Conservation (phyloP, 305 asterid species). For the Rubia tinctorum region DNA sequence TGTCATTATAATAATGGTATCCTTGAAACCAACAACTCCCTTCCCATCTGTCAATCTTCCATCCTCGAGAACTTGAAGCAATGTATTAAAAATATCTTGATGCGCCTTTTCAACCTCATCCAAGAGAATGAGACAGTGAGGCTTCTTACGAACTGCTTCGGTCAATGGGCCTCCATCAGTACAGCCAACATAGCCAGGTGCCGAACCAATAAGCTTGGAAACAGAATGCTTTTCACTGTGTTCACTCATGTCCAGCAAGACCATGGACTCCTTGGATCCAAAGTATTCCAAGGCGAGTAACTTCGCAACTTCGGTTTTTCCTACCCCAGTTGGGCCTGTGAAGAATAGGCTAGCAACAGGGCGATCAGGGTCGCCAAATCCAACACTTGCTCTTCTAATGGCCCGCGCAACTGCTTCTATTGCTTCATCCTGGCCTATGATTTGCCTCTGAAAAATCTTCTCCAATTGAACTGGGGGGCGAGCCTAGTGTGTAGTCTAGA, state of each 20-base stretch:
- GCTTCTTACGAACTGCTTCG: constrained; percentile 19
- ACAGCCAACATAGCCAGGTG: constrained; percentile 28
- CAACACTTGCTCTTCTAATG: constrained; percentile 18
- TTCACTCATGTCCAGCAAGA: constrained; percentile 29
- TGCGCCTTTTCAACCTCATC: constrained; percentile 31
- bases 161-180: constrained; percentile 27
- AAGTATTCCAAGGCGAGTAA: constrained; percentile 20
- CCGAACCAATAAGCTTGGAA: constrained; percentile 20
- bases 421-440: constrained; percentile 25
- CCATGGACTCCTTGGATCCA: constrained; percentile 21
- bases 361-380: constrained; percentile 15
- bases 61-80: constrained; percentile 27
- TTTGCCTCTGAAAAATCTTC: constrained; percentile 12
- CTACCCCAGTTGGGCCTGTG: constrained; percentile 32
- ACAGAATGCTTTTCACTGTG: constrained; percentile 23
- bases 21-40: constrained; percentile 23
- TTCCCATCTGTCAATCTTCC: constrained; percentile 24
- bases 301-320: constrained; percentile 28
- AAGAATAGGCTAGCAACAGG: constrained; percentile 24
- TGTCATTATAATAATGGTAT: constrained; percentile 28
- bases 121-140: constrained; percentile 16
- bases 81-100: constrained; percentile 14
- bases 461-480: constrained; percentile 17
- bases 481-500: neutral
- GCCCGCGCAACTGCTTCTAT: constrained; percentile 15